Percentiles rank a stretch among this genome's conserved stretches.
phyloP scores from a whole-genome alignment of 108 stramenopile genomes.

The Poteriospumella lacustris region DNA sequence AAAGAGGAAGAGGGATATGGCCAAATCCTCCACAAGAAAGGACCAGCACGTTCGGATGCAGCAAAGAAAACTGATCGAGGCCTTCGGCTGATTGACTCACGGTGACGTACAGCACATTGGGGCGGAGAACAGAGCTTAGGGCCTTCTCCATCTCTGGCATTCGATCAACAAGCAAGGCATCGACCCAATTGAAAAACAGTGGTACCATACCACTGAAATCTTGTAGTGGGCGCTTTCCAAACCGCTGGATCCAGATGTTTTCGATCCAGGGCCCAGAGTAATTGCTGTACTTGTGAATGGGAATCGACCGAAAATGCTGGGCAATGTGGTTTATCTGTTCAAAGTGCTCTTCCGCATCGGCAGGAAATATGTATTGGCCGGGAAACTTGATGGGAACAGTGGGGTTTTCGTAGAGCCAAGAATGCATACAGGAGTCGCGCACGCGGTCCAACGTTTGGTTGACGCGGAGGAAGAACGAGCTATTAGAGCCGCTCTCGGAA shows the following conservation, averaged over 20 bases:
- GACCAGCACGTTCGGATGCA: slow-evolving; percentile 12
- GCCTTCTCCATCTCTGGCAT: too few relatives aligned
- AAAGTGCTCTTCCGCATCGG: not conserved
- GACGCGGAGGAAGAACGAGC: too few relatives aligned
- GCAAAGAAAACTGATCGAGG: not conserved
- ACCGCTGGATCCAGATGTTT: not conserved
- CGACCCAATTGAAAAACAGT: slow-evolving; percentile 7
- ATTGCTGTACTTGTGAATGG: not conserved
- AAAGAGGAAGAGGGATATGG: slow-evolving; percentile 21
- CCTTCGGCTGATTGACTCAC: not conserved
- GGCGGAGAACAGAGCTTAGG: not conserved
- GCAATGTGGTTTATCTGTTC: not conserved
- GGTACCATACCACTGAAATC: not conserved
- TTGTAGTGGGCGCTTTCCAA: not conserved
- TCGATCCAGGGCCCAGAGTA: slow-evolving; percentile 15
- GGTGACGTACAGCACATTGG: slow-evolving; percentile 1
- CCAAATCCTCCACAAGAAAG: slow-evolving; percentile 22
- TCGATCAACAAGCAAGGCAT: not conserved
- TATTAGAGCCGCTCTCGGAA: too few relatives aligned
- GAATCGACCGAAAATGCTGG: not conserved
- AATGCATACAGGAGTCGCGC: too few relatives aligned
- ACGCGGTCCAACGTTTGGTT: too few relatives aligned
- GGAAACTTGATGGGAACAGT: too few relatives aligned
- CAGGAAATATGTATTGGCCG: not conserved
- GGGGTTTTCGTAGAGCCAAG: too few relatives aligned